These are phyloP conservation scores for Coniochaeta ligniaria DNA, from an alignment of 2,329 filamentous ascomycete genomes.

Conservation along the genomic window DNA sequence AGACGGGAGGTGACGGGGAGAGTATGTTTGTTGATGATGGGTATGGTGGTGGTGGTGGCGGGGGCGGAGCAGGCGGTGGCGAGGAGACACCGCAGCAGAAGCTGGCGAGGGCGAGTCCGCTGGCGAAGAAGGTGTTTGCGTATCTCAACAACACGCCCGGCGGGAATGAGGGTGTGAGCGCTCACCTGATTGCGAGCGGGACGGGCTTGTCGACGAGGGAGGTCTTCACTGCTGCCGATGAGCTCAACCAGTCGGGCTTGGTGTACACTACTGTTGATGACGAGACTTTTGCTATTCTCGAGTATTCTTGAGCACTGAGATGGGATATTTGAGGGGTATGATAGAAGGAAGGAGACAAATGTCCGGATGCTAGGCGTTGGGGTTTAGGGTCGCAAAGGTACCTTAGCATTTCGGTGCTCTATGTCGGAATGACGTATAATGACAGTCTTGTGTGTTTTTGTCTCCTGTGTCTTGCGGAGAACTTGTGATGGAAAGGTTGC, in stretches of 20 bases:
- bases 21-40: conserved; percentile 50
- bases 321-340: neutral
- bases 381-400: neutral
- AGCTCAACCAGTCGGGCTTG: conserved; percentile 64
- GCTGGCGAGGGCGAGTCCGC: conserved; percentile 40
- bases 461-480: neutral
- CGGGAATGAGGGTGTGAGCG: conserved; percentile 76
- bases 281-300: conserved; percentile 81
- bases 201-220: conserved; percentile 61
- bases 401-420: neutral
- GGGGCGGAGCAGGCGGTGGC: conserved; percentile 23
- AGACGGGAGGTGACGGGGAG: conserved; percentile 31
- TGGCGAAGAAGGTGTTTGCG: conserved; percentile 64
- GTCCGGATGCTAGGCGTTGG: neutral
- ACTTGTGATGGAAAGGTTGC: neutral
- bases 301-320: conserved; percentile 59
- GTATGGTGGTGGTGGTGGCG: conserved; percentile 28
- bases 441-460: neutral
- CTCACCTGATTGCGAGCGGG: conserved; percentile 65
- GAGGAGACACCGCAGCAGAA: conserved; percentile 22
- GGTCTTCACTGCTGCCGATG: conserved; percentile 71
- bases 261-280: conserved; percentile 93
- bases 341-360: neutral
- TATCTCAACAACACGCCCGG: conserved; percentile 60
- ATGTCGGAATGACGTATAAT: neutral